A percentile compares a stretch with the other conserved stretches of the same genome.
Conservation (phyloP, 305 asterid genomes). For the Fraxinus floribunda region DNA sequence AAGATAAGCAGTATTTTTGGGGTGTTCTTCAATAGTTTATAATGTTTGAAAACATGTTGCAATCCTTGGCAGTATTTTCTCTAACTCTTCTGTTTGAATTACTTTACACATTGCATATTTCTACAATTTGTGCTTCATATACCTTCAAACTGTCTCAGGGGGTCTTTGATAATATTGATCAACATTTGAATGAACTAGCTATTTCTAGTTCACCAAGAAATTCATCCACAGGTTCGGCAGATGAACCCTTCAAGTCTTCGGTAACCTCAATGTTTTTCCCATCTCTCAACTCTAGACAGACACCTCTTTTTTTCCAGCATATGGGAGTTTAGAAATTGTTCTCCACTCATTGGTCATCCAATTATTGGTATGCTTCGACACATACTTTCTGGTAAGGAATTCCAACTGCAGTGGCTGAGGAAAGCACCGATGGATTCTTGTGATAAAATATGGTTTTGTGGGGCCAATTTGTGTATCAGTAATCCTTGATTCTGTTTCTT, state of each 20-base stretch:
- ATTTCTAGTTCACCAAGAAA: background rate
- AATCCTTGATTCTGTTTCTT: background rate
- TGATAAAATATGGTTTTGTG: background rate
- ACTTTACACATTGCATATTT: background rate
- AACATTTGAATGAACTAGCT: background rate
- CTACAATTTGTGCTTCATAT: background rate
- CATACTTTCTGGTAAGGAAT: background rate
- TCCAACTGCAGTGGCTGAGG: background rate
- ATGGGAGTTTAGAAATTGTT: background rate
- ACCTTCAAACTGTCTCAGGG: background rate
- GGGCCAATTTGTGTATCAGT: constrained; percentile 2
- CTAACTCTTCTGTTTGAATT: background rate
- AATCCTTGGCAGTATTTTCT: background rate
- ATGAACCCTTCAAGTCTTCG: background rate
- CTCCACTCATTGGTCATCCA: background rate
- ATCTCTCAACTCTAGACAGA: background rate
- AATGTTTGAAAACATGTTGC: background rate
- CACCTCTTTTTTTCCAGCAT: background rate
- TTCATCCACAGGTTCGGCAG: background rate
- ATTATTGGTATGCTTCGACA: background rate
- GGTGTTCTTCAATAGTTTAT: background rate
- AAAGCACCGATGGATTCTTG: background rate
- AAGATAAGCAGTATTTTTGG: background rate
- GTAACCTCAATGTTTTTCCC: background rate
- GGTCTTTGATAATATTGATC: background rate